These are phyloP conservation scores for Amanita rubescens DNA, from an alignment of 768 basidiomycete species.

Conservation along the genomic window DNA sequence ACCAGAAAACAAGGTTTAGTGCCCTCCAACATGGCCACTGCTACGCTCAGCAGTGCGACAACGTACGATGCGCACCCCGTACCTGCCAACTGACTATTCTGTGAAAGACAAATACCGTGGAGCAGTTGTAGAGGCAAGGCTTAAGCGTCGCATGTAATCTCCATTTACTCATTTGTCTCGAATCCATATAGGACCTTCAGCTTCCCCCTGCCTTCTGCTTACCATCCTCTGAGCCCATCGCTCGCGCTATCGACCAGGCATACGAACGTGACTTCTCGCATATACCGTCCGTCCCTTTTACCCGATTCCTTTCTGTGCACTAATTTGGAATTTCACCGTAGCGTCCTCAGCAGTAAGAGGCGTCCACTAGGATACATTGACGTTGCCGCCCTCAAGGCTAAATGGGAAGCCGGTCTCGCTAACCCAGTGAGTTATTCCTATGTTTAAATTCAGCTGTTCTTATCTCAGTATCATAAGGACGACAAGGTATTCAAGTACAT, in stretches of 20 bases:
- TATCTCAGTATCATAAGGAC: conserved; percentile 30
- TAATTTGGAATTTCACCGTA: conserved; percentile 21
- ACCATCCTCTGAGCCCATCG: conserved; percentile 61
- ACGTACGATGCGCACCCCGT: conserved; percentile 13
- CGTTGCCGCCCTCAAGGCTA: conserved; percentile 62
- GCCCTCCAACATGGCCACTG: background rate
- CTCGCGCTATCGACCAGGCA: conserved; percentile 74
- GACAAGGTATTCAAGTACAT: conserved; percentile 69
- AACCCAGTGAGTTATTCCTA: conserved; percentile 49
- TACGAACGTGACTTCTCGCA: conserved; percentile 94
- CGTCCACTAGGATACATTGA: conserved; percentile 83
- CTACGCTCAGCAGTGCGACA: background rate
- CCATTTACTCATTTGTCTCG: background rate
- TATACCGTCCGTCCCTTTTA: conserved; percentile 55
- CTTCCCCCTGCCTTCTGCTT: conserved; percentile 84
- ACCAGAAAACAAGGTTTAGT: background rate
- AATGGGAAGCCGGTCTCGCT: conserved; percentile 70
- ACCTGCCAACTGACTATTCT: conserved; percentile 10
- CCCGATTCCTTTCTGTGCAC: background rate
- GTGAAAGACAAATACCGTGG: conserved; percentile 64
- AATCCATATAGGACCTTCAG: conserved; percentile 58
- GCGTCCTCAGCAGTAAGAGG: conserved; percentile 66
- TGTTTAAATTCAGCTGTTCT: conserved; percentile 2
- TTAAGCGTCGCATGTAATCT: background rate
- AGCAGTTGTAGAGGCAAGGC: conserved; percentile 77